phyloP scores from a whole-genome alignment of 768 basidiomycete genomes.

The Boletus fagicola region DNA sequence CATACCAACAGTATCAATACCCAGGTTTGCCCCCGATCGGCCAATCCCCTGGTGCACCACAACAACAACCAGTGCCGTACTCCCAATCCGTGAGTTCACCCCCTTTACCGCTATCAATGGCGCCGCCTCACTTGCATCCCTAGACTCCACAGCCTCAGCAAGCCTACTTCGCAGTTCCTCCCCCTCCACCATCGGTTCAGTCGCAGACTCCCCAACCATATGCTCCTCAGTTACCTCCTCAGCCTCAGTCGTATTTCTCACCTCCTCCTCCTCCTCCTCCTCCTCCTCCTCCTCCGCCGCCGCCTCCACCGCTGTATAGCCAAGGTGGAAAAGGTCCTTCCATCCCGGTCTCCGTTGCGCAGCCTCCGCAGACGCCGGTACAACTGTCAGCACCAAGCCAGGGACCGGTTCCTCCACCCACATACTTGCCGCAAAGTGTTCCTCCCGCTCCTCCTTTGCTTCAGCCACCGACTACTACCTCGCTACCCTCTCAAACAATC shows the following conservation, averaged over 20 bases:
- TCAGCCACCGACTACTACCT: constrained; percentile 21
- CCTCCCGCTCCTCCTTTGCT: constrained; percentile 10
- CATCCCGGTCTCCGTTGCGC: neutral
- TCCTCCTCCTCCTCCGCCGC: constrained; percentile 12
- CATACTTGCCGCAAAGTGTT: constrained; percentile 1
- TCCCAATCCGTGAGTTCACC: constrained; percentile 14
- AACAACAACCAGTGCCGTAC: constrained; percentile 1
- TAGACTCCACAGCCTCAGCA: constrained; percentile 14
- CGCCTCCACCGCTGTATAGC: constrained; percentile 7
- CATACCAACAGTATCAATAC: constrained; percentile 16
- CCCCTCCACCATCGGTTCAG: constrained; percentile 15
- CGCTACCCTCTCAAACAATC: constrained; percentile 16
- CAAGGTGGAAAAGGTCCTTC: constrained; percentile 1
- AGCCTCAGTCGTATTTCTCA: constrained; percentile 20
- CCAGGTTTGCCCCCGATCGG: constrained; percentile 11
- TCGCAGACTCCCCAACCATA: constrained; percentile 14
- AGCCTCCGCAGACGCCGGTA: constrained; percentile 7
- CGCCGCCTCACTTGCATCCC: neutral
- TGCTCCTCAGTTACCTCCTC: constrained; percentile 20
- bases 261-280: constrained; percentile 23
- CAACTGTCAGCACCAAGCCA: constrained; percentile 1
- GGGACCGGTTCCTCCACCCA: constrained; percentile 4
- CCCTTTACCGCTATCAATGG: neutral
- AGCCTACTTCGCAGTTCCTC: constrained; percentile 15
- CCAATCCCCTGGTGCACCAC: neutral